Conservation (phyloP, 371 early-diverging fungal genomes). For the Mucor velutinosus region DNA sequence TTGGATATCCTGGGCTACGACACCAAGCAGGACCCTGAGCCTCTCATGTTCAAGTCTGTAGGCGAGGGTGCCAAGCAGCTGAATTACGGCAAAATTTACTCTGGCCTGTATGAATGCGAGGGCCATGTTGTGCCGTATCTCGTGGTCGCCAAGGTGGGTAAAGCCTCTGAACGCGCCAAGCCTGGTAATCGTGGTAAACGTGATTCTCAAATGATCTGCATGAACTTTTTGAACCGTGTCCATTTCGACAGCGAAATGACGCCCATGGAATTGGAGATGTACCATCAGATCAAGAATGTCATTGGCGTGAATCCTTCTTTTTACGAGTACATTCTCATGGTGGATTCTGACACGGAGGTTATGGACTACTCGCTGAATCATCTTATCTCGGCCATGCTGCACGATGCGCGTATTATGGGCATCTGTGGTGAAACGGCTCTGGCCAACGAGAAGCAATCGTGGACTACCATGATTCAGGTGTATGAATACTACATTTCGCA, state of each 20-base stretch:
- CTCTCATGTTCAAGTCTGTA: conserved; percentile 86
- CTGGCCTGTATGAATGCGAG: conserved; percentile 89
- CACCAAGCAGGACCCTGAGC: conserved; percentile 81
- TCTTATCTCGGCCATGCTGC: conserved; percentile 79
- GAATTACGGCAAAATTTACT: conserved; percentile 96
- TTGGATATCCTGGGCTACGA: conserved; percentile 90
- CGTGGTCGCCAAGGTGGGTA: conserved; percentile 92
- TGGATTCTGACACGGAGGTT: conserved; percentile 96
- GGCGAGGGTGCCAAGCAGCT: conserved; percentile 87
- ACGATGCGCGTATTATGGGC: conserved; percentile 86
- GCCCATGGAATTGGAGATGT: conserved; percentile 90
- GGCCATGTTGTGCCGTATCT: conserved; percentile 91
- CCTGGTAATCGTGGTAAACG: conserved; percentile 98
- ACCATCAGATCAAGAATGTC: conserved; percentile 89
- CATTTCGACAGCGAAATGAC: conserved; percentile 88
- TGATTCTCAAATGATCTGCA: conserved; percentile 97
- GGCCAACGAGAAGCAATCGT: conserved; percentile 85
- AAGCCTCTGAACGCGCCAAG: conserved; percentile 70
- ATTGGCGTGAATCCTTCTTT: conserved; percentile 86
- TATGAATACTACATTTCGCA: conserved; percentile 99
- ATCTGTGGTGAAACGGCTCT: conserved; percentile 92
- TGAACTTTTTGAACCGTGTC: conserved; percentile 97
- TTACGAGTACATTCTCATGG: conserved; percentile 93
- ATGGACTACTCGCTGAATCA: conserved; percentile 74
- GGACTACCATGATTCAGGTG: conserved; percentile 98